Conservation (phyloP, 2,329 filamentous ascomycete species). For the Lachnellula willkommii region DNA sequence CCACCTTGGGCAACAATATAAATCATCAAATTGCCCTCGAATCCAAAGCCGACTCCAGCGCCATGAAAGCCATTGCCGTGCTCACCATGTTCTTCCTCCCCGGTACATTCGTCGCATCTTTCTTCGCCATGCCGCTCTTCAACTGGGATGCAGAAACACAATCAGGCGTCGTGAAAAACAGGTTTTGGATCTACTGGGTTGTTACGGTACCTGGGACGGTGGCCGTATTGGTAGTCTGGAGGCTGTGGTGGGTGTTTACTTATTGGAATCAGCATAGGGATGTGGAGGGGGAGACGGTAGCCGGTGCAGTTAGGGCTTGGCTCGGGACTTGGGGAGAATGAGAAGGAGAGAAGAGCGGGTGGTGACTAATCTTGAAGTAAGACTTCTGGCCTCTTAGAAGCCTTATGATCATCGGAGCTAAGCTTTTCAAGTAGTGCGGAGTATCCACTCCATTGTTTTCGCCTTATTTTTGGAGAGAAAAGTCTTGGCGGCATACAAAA, state of each 20-base stretch:
- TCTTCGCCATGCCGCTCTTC: constrained; percentile 13
- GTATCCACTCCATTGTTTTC: no score
- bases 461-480: no score
- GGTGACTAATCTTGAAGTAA: neutral
- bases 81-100: constrained; percentile 13
- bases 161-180: neutral
- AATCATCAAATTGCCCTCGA: neutral
- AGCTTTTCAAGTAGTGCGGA: no score
- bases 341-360: neutral
- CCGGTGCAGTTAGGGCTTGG: neutral
- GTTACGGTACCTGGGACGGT: constrained; percentile 3
- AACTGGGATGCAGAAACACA: constrained; percentile 2
- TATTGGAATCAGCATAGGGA: neutral
- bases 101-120: neutral
- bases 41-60: neutral
- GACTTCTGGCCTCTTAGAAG: no score
- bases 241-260: neutral
- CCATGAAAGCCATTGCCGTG: constrained; percentile 12
- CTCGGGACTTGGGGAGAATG: neutral
- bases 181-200: constrained; percentile 6
- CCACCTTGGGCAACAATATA: neutral
- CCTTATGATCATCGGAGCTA: no score
- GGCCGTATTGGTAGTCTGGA: constrained; percentile 1
- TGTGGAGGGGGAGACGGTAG: neutral
- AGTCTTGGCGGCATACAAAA: no score